Base-by-base conservation (phyloP, 2,329 filamentous ascomycete genomes). In the Neopestalotiopsis sp. region DNA sequence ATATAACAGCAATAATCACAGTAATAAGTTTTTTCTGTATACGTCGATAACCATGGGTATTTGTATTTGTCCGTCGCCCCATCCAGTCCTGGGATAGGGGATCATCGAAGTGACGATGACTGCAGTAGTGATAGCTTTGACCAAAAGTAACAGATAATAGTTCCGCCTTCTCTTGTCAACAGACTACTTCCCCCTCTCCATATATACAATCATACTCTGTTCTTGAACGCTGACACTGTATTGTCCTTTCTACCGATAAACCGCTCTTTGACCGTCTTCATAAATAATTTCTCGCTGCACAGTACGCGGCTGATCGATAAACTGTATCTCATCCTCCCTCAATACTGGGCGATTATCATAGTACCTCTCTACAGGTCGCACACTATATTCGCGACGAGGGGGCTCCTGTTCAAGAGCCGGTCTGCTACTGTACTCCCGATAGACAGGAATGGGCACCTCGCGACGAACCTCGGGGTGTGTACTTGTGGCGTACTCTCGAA, bases 401-500 rank as follows among this genome's bases (percentile, higher is more conserved):
- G 79, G 65, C 67, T 78, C 71, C 74, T 74, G 72, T 65, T 80
- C 79, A 10, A 71, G 69, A 9, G 71, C 70, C 17, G 79, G 78
- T 38, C 77, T 73, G 17, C 78, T 77, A 64, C 77, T 79, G 67
- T 78, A 81, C 30, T 79, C 78, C 40, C 78, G 76, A 53, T 73
- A 69, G 4, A 73, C 71, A 65, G 75, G 70, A 40, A 62, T 38
- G 20, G 61, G 75, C 30, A 73, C 71, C 58, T 76, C 83, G 72
- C 76, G 79, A 69, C 76, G 79, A 65, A 72, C 78, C 71, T 82
- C 85, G 74, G 74, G 83, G 72, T 74, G 79, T 42, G 79, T 78
- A 63, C 77, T 79, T 12, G 81, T 77, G 30, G 81, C 78, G 75
- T 89, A 89, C 66, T 89, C 87, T 62, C 84, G 78, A n/a, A 77